Evolutionary conservation across 2,329 filamentous ascomycete species (phyloP), one percentile per base, ranked within the genome.

Genomic region (Aspergillus oerlinghausenensis): DNA sequence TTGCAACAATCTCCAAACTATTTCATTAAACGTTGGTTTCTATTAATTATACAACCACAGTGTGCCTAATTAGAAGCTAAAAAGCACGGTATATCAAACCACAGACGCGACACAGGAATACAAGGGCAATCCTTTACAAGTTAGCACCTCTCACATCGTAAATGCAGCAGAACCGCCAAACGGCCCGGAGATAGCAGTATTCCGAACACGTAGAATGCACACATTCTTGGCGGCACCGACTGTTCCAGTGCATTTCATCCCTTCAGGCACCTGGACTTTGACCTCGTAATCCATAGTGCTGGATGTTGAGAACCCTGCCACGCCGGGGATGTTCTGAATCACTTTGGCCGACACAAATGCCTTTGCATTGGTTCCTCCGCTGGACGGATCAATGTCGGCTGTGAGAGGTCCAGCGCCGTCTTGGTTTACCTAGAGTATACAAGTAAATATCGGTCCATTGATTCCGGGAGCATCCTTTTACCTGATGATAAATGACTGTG

Each of bases 81-180:
- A 29, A 11, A 29, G 9, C 9, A 29, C 28, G 28, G 10, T 29
- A 29, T 10, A 29, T 29, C 28, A 29, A 29, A 29, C 4, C 28
- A 29, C 28, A 10, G 4, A 29, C 10, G 28, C 28, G 5, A 29
- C 28, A 29, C 28, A 0, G 9, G 1, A 29, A 1, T 11, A 29
- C 40, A 42, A 3, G 19, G n/a, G 5, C 1, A 42, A 21, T 19
- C 9, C 2, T 3, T 21, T 3, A 21, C n/a, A 19, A 42, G 6
- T 21, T 21, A 42, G 7, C 14, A 19, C 7, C 3, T 17, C 10
- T 50, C 28, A 58, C 79, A 86, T 83, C 0, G 84, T 87, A 71
- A 88, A 88, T 32, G 84, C 85, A 32, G 80, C 84, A 14, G 83
- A 84, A 53, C 86, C 86, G 66, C 86, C 86, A 61, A 89, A 88